Percentiles rank a stretch among this genome's conserved stretches.
Conservation (phyloP, 257 asterid species). For the Schizonepeta tenuifolia region DNA sequence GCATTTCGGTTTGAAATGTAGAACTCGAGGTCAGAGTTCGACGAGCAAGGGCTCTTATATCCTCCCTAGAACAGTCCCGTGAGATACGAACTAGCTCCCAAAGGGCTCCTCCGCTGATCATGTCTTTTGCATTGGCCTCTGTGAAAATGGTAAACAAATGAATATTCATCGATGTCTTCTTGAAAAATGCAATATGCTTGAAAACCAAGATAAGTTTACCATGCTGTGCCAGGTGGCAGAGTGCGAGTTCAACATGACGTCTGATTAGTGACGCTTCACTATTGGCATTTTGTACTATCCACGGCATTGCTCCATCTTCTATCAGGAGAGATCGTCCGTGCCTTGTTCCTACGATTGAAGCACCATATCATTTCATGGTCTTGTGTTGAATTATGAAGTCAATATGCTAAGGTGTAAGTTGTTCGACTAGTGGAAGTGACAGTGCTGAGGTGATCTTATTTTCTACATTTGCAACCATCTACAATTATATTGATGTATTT, state of each 20-base stretch:
- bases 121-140: conserved; percentile 89
- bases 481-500: not conserved
- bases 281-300: conserved; percentile 98
- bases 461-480: not conserved
- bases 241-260: conserved; percentile 98
- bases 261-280: conserved; percentile 93
- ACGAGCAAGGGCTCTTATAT: conserved; percentile 90
- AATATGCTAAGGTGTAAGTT: not conserved
- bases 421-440: not conserved
- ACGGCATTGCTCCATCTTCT: conserved; percentile 89
- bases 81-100: conserved; percentile 99
- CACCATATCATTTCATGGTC: conserved; percentile 6
- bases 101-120: conserved; percentile 94
- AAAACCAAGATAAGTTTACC: conserved; percentile 48
- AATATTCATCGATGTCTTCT: conserved; percentile 19
- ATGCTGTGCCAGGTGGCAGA: conserved; percentile 98
- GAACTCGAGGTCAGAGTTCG: conserved; percentile 87
- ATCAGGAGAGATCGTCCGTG: conserved; percentile 77
- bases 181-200: conserved; percentile 7
- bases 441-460: not conserved
- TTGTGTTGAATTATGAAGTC: not conserved
- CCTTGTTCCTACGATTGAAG: conserved; percentile 58
- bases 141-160: conserved; percentile 26
- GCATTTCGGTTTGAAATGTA: conserved; percentile 76
- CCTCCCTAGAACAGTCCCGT: conserved; percentile 97